Conservation (phyloP, 2,329 filamentous ascomycete species). For the Ceratocystis albifundus region DNA sequence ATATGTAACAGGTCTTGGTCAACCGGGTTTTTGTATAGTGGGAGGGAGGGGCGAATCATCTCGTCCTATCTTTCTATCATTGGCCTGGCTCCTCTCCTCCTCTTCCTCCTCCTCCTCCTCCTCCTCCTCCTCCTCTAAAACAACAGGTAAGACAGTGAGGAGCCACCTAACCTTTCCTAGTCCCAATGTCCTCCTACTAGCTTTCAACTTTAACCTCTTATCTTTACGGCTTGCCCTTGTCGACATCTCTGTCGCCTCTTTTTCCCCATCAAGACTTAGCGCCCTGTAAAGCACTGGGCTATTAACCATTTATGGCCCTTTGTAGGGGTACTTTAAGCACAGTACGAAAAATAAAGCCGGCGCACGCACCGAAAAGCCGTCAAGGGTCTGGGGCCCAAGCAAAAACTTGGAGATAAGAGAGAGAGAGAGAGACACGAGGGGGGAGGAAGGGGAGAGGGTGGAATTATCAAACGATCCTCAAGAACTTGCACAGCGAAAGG, state of each 20-base stretch:
- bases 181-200: background rate
- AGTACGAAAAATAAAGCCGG: slow-evolving; percentile 10
- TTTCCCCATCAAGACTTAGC: background rate
- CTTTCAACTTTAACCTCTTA: slow-evolving; percentile 9
- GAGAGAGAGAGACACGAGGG: too few species aligned
- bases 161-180: background rate
- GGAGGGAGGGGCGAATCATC: too few species aligned
- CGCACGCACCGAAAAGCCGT: slow-evolving; percentile 2
- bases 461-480: slow-evolving; percentile 7
- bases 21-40: background rate
- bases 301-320: background rate
- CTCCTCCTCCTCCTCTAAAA: too few species aligned
- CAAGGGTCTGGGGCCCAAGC: background rate
- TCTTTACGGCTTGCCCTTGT: slow-evolving; percentile 4
- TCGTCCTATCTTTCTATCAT: slow-evolving; percentile 7
- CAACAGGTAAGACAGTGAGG: background rate
- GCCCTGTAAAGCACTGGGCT: background rate
- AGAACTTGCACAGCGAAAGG: slow-evolving; percentile 2
- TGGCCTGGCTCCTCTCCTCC: background rate
- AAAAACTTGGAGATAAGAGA: slow-evolving; percentile 5
- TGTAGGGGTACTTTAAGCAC: background rate
- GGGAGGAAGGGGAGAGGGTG: background rate
- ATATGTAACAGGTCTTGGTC: slow-evolving; percentile 15
- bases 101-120: too few species aligned
- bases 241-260: slow-evolving; percentile 5